These are phyloP conservation scores for Podaxis pistillaris DNA, from an alignment of 768 basidiomycete genomes.

Conservation along the genomic window DNA sequence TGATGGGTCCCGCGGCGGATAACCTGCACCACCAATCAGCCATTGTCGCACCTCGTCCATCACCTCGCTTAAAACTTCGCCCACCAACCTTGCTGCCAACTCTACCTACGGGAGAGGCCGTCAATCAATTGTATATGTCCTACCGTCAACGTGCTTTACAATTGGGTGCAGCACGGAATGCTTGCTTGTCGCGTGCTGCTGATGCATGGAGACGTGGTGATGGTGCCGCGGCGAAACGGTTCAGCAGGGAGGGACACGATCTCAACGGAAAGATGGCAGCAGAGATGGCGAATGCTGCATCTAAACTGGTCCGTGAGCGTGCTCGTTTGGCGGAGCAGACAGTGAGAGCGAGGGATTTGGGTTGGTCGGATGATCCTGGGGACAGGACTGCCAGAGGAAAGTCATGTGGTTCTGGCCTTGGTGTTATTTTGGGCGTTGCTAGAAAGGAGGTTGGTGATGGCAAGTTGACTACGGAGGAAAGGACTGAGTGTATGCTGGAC, in stretches of 20 bases:
- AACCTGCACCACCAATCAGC: conserved; percentile 63
- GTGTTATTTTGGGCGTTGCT: conserved; percentile 86
- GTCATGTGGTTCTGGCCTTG: conserved; percentile 75
- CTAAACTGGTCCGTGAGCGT: conserved; percentile 82
- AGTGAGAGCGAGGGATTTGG: conserved; percentile 64
- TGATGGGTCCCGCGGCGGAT: conserved; percentile 59
- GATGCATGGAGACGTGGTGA: conserved; percentile 96
- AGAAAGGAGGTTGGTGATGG: conserved; percentile 51
- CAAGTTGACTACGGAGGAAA: conserved; percentile 75
- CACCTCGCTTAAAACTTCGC: conserved; percentile 82
- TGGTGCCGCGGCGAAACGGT: conserved; percentile 92
- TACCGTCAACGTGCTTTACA: conserved; percentile 89
- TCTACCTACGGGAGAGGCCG: conserved; percentile 76
- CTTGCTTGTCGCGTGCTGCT: conserved; percentile 90
- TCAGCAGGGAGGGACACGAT: conserved; percentile 91
- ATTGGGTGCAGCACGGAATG: conserved; percentile 91
- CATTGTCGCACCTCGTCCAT: conserved; percentile 76
- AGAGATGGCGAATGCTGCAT: conserved; percentile 85
- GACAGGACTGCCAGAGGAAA: conserved; percentile 78
- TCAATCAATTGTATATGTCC: conserved; percentile 82
- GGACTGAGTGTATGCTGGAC: conserved; percentile 86
- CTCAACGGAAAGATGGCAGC: conserved; percentile 86
- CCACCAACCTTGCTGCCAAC: conserved; percentile 86
- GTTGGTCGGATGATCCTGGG: conserved; percentile 81
- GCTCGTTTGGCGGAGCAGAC: conserved; percentile 73